phyloP scores from a whole-genome alignment of 805 yeast genomes.

The Spathaspora boniae region DNA sequence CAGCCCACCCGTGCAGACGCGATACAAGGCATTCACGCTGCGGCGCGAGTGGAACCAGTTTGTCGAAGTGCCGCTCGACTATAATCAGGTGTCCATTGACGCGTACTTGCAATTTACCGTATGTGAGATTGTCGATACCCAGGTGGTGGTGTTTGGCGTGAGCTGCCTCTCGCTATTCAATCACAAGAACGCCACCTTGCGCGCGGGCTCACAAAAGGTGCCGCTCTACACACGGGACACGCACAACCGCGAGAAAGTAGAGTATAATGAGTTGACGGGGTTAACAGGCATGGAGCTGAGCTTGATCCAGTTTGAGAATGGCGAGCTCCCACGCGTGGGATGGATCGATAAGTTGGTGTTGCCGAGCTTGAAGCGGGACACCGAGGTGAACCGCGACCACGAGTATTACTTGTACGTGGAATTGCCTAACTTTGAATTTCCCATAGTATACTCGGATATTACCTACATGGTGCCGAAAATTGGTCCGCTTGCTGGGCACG shows the following conservation, averaged over 20 bases:
- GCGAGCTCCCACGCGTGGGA: constrained; percentile 54
- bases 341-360: constrained; percentile 68
- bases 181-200: constrained; percentile 48
- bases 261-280: constrained; percentile 18
- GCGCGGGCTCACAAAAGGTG: constrained; percentile 66
- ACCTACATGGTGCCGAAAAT: constrained; percentile 14
- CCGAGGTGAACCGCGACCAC: constrained; percentile 5
- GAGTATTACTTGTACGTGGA: constrained; percentile 33
- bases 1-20: constrained; percentile 32
- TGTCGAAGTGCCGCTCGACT: constrained; percentile 67
- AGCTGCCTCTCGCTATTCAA: constrained; percentile 62
- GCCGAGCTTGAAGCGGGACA: constrained; percentile 6
- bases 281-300: constrained; percentile 43
- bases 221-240: constrained; percentile 18
- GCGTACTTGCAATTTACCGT: constrained; percentile 58
- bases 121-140: constrained; percentile 64
- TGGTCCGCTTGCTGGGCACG: not conserved
- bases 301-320: constrained; percentile 62
- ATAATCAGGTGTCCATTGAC: constrained; percentile 65
- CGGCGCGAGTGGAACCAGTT: constrained; percentile 66
- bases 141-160: constrained; percentile 52
- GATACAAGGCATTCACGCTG: constrained; percentile 29
- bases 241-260: constrained; percentile 16
- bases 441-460: constrained; percentile 39
- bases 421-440: constrained; percentile 41